Evolutionary conservation across 768 basidiomycete species (phyloP).

Genomic region (Collybia mongolica): DNA sequence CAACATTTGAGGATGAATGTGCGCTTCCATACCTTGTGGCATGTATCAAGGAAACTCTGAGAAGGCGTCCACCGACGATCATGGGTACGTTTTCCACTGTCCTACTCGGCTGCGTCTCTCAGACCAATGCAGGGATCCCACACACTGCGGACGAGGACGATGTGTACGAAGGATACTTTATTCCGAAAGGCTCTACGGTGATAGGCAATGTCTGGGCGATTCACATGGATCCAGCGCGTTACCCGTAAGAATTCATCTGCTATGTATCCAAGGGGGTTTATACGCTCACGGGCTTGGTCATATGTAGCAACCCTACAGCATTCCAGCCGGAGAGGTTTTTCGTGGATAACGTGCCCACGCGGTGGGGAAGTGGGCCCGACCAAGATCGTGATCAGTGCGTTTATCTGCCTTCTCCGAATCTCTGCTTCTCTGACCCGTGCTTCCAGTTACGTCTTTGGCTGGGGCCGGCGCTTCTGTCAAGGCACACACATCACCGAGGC

Average conservation of each 20-base stretch:
- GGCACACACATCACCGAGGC: conserved; percentile 19
- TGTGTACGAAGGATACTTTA: conserved; percentile 10
- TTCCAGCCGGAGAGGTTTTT: conserved; percentile 32
- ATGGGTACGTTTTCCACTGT: conserved; percentile 9
- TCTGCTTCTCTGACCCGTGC: not conserved
- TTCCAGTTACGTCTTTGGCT: conserved; percentile 23
- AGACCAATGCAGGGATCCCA: conserved; percentile 11
- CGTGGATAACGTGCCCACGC: conserved; percentile 12
- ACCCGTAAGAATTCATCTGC: conserved; percentile 9
- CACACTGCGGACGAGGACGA: conserved; percentile 16
- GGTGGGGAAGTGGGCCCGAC: conserved; percentile 22
- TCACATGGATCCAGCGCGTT: conserved; percentile 22
- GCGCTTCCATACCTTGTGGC: conserved; percentile 19
- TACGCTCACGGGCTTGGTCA: not conserved
- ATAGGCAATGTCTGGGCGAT: conserved; percentile 22
- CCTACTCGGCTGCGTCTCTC: not conserved
- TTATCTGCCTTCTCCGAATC: not conserved
- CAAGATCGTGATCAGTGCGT: conserved; percentile 19
- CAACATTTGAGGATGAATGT: conserved; percentile 20
- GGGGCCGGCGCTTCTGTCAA: conserved; percentile 27
- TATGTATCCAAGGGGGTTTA: not conserved
- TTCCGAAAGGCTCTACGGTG: conserved; percentile 16
- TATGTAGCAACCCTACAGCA: conserved; percentile 18
- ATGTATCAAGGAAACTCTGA: conserved; percentile 20
- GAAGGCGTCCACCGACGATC: conserved; percentile 14